Evolutionary conservation across 495 filamentous ascomycete genomes (phyloP), one percentile per base, ranked within the genome.

Genomic region (Niebla homalea): DNA sequence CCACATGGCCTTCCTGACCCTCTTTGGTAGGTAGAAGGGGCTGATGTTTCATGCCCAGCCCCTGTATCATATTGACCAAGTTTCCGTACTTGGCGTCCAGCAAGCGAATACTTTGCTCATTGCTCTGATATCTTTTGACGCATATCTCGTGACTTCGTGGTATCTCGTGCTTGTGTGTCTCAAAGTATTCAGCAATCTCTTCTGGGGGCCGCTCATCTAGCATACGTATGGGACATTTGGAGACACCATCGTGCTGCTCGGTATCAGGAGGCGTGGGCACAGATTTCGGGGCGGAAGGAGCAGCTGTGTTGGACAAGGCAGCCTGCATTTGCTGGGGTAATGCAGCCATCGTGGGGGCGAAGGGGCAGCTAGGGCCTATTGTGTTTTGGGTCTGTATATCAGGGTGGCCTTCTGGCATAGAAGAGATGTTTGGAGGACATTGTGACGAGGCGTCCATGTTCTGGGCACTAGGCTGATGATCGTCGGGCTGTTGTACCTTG

Each of bases 51-150:
- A 76, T 71, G 42, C 87, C 83, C 22, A 95, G 70, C 20, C 85
- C 86, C 60, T 86, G 79, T 44, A 95, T 89, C 88, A 95, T 94
- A 65, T 74, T 89, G 50, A 83, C 86, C 21, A 94, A 70, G 58
- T 78, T 87, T 3, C 87, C 89, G 55, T 95, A 95, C 57, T 95
- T 95, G 37, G 84, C 85, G 60, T 95, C 89, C 22, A 95, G 70
- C 58, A 88, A 82, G 48, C 77, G 77, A 57, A 94, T 87, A 52
- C 85, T 83, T 52, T 83, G 75, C 23, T 84, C 79, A 60, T 89
- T 89, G 60, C 75, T 77, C 62, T 94, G 87, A 63, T 89, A 93
- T 36, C 89, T 77, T 54, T 81, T 78, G 48, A 95, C 84, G 61
- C 89, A 95, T 18, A 94, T 78, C 52, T 89, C 87, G 64, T 95